Percentiles rank a stretch among this genome's conserved stretches.
Evolutionary conservation across 768 basidiomycete genomes (phyloP).

Genomic region (Pleurotus giganteus): DNA sequence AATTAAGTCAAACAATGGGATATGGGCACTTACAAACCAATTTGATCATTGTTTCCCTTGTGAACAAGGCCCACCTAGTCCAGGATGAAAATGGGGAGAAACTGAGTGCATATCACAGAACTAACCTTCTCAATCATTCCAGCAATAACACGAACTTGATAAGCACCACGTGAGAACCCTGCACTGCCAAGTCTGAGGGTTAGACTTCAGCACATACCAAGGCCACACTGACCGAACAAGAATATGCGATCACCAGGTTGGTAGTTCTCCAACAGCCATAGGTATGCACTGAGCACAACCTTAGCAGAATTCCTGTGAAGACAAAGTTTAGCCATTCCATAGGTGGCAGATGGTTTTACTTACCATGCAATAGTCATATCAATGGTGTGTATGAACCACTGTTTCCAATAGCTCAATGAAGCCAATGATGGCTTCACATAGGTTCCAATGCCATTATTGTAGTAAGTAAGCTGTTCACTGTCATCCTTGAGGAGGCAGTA

Average conservation of each 20-base stretch:
- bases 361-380: neutral
- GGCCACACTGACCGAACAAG: constrained; percentile 34
- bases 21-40: neutral
- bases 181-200: neutral
- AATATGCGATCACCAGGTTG: constrained; percentile 35
- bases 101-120: neutral
- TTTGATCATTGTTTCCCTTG: constrained; percentile 36
- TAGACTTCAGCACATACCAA: neutral
- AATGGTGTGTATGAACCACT: neutral
- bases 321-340: neutral
- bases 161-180: constrained; percentile 51
- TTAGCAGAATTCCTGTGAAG: constrained; percentile 11
- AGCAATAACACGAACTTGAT: constrained; percentile 41
- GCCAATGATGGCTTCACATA: constrained; percentile 19
- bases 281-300: constrained; percentile 35
- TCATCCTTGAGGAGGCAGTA: constrained; percentile 21
- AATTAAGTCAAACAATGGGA: neutral
- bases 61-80: constrained; percentile 39
- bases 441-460: constrained; percentile 29
- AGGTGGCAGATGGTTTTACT: neutral
- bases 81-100: neutral
- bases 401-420: neutral
- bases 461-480: constrained; percentile 23
- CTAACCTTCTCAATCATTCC: constrained; percentile 41
- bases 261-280: constrained; percentile 40